These are phyloP conservation scores for Xylaria nigripes DNA, from an alignment of 495 filamentous ascomycete genomes.

Conservation along the genomic window DNA sequence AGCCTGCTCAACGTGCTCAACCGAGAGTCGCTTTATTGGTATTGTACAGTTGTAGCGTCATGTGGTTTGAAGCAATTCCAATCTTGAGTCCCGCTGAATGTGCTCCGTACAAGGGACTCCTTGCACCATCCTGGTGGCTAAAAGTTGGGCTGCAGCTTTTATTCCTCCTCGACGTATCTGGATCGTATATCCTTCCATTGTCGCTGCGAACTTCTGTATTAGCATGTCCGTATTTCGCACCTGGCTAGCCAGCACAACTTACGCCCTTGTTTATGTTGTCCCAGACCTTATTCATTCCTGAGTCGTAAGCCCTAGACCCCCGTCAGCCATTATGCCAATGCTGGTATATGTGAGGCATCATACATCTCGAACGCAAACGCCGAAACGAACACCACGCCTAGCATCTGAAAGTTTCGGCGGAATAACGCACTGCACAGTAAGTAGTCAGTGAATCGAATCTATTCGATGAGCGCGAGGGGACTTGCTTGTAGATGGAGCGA, in stretches of 20 bases:
- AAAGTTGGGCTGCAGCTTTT: slow-evolving; percentile 24
- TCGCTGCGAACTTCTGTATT: slow-evolving; percentile 48
- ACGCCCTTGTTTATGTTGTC: slow-evolving; percentile 83
- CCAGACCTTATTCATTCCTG: slow-evolving; percentile 72
- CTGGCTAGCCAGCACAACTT: slow-evolving; percentile 34
- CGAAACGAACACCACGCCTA: slow-evolving; percentile 72
- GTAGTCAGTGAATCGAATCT: slow-evolving; percentile 1
- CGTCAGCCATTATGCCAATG: slow-evolving; percentile 17
- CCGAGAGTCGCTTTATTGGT: slow-evolving; percentile 7
- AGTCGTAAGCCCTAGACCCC: slow-evolving; percentile 63
- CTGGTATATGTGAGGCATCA: slow-evolving; percentile 22
- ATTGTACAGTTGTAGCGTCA: slow-evolving; percentile 7
- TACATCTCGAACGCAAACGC: slow-evolving; percentile 96
- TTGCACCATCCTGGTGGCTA: slow-evolving; percentile 4
- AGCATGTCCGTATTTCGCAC: slow-evolving; percentile 15
- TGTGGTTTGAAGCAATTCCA: background rate
- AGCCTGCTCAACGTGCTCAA: background rate
- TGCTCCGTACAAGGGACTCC: background rate
- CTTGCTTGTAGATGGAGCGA: slow-evolving; percentile 70
- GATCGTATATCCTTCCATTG: slow-evolving; percentile 99
- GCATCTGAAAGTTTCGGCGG: slow-evolving; percentile 75
- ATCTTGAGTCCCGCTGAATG: background rate
- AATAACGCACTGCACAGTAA: slow-evolving; percentile 59
- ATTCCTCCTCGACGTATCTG: slow-evolving; percentile 68
- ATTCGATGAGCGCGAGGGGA: slow-evolving; percentile 22